Base-by-base conservation (phyloP, 1,284 basidiomycete species). In the Tilletia caries region DNA sequence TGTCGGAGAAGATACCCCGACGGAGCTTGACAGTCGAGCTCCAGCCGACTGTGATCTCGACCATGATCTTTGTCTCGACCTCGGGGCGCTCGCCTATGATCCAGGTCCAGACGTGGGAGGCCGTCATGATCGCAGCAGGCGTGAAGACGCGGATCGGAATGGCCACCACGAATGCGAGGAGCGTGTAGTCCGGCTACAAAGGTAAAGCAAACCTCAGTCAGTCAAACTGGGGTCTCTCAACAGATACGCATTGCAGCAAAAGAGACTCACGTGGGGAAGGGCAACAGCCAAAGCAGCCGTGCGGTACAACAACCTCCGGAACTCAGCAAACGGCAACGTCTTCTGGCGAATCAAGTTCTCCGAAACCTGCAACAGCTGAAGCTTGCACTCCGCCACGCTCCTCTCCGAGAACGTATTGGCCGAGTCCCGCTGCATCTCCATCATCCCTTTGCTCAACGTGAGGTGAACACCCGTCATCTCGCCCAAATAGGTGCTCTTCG, bases 91-190 rank as follows among this genome's bases (percentile, higher is more conserved):
- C 92, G 20, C 92, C 89, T 65, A 98, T 92, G 0, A 98, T 87
- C 95, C 95, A 98, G 1, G 92, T 93, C 96, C 96, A 98, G 3
- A 92, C 91, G 82, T 97, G 93, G 65, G 94, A 91, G 0, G 93
- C 95, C 1, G 91, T 89, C 10, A 91, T 88, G 70, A 98, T 89
- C 0, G 94, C 89, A 3, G 91, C 87, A 0, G 94, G 93, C 0
- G 92, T 93, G 76, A 94, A 93, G 2, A 92, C 89, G 68, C 91
- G 90, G 77, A 98, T 92, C 0, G 96, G 96, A 20, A 98, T 84
- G 32, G 88, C 88, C 8, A 98, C 94, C 32, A 98, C 86, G 81
- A 92, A 91, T 83, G 94, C 91, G 2, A 98, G 85, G 10, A 98
- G 86, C 46, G 92, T 91, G 79, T 91, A 88, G 74, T 98, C 92